Base-by-base conservation (phyloP, 169 alveolate genomes). In the Blepharisma undulans region DNA sequence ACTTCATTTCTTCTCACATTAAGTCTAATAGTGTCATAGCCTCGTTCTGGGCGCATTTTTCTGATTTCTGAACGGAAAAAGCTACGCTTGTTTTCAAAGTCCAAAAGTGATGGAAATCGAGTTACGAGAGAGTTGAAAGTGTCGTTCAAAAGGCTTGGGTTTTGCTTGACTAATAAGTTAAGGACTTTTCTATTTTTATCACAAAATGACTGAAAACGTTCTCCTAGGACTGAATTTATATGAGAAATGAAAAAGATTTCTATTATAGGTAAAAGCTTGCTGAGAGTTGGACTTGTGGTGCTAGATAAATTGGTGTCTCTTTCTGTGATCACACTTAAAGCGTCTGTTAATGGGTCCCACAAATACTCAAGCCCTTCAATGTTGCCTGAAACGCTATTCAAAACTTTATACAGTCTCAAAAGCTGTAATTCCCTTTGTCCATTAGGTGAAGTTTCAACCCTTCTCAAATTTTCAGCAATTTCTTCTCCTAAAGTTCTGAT, bases 31-130 rank as follows among this genome's bases (percentile, higher is more conserved):
- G 98, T 94, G 48, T 96, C 96, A 16, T 82, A 77, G 80, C 96
- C 90, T 34, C 97, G 93, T 66, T 94, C 92, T 76, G 95, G 95
- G 82, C 97, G 97, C 80, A 98, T 93, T 92, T 96, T 97, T 82
- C 95, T 95, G 66, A 98, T 60, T 87, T 97, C 98, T 71, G 93
- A 91, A 89, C 99, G 96, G 97, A 99, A 99, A 96, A 96, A 99
- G 72, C 95, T 96, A 82, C 99, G 96, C 94, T 99, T 99, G 91
- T 99, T 98, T 93, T 99, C 99, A 92, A 99, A 99, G 93, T 98
- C 98, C 74, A 99, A 93, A 60, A 99, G 94, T 92, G 96, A 93
- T n/a, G 99, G 99, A 29, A 98, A 96, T 59, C 97, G 91, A 5
- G 97, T 93, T 4, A 98, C 93, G 36, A 98, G 91, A 19, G 98